Percentiles rank a stretch among this genome's conserved stretches.
These are phyloP conservation scores for Neurospora sp. DNA, from an alignment of 495 filamentous ascomycete genomes.

Conservation along the genomic window DNA sequence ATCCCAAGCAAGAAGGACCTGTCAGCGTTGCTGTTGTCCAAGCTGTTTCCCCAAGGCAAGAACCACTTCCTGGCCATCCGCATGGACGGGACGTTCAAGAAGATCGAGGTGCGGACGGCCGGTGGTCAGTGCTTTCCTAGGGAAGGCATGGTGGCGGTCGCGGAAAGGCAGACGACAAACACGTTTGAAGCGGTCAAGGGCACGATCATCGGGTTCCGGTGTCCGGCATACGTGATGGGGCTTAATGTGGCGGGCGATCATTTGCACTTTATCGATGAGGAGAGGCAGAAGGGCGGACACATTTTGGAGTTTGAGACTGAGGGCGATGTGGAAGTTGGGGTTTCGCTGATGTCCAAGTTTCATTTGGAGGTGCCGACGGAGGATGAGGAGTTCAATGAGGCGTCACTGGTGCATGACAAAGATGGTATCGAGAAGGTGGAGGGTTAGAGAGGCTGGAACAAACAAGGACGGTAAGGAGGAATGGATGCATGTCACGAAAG, in stretches of 20 bases:
- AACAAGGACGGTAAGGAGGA: neutral
- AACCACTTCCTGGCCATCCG: constrained; percentile 33
- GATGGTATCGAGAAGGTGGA: constrained; percentile 23
- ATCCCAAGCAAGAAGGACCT: constrained; percentile 28
- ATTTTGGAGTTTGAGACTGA: constrained; percentile 35
- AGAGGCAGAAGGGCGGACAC: constrained; percentile 36
- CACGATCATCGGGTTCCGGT: constrained; percentile 39
- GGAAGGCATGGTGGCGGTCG: constrained; percentile 33
- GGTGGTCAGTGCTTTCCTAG: constrained; percentile 22
- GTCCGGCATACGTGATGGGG: constrained; percentile 36
- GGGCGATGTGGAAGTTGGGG: constrained; percentile 25
- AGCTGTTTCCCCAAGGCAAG: constrained; percentile 24
- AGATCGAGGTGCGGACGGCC: constrained; percentile 30
- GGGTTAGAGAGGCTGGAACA: constrained; percentile 8
- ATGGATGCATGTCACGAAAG: neutral
- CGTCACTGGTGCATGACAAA: constrained; percentile 27
- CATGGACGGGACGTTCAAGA: constrained; percentile 27
- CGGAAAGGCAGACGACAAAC: constrained; percentile 29
- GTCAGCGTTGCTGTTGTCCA: constrained; percentile 23
- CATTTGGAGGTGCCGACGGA: constrained; percentile 31
- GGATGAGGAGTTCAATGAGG: constrained; percentile 31
- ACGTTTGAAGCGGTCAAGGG: constrained; percentile 27
- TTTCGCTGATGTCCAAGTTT: constrained; percentile 22
- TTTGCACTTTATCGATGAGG: constrained; percentile 41
- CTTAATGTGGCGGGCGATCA: constrained; percentile 43